Evolutionary conservation across 345 rosid genomes (phyloP), one percentile per base, ranked within the genome.

Genomic region (Dimocarpus longan): DNA sequence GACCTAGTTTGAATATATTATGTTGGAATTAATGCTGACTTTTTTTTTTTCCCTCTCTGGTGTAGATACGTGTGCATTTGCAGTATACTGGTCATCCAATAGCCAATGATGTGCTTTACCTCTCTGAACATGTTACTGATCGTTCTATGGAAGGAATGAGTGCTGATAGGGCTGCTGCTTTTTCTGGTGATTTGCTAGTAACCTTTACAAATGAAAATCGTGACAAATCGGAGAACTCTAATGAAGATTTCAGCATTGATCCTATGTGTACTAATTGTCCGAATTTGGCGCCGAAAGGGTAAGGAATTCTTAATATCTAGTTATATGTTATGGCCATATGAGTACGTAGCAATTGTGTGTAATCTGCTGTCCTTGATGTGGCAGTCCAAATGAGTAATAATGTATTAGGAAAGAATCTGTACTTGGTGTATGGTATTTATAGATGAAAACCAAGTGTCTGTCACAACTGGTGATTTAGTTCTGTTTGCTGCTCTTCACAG

Each of bases 31-130:
- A 28, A 66, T 54, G 40, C 65, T 37, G 68, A 76, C 39, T 54
- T 76, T 68, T n/a, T 56, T 6, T n/a, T 68, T 28, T 57, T 26
- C 37, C 73, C 37, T 76, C 18, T 72, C 22, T 73, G 63, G 54
- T 64, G 88, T 79, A 94, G 99, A 96, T 96, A 80, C 94, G 98
- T 46, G 95, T 91, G 73, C 99, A 96, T 88, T 85, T 96, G 87
- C 91, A 94, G 70, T 85, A 84, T 75, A 82, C 84, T 0, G 98
- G 98, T 43, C 91, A 96, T 88, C 97, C 97, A 48, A 96, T 96
- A 84, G 99, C 92, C 59, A 96, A 96, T 79, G 98, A 94, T 82
- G 82, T 82, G 63, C 98, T 94, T 79, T 96, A 93, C 85, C 92
- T 93, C 21, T 83, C 84, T 66, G 86, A 83, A 66, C 56, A 85